Conservation (phyloP, 2,329 filamentous ascomycete genomes). For the Aurifilum marmelostoma region DNA sequence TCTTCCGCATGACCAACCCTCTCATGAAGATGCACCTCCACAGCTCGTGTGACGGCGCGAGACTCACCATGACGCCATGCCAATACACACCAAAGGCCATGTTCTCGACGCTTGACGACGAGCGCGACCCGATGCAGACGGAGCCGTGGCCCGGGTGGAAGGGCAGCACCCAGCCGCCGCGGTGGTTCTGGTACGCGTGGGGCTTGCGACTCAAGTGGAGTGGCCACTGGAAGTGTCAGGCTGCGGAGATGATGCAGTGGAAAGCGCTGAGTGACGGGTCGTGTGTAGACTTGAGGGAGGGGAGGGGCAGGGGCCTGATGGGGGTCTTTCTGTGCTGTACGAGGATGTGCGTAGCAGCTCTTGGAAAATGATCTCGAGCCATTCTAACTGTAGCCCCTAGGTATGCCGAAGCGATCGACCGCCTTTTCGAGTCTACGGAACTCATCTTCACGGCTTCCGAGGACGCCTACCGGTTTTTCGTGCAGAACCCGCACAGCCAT, state of each 20-base stretch:
- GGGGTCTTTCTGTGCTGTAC: constrained; percentile 34
- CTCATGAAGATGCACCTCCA: constrained; percentile 28
- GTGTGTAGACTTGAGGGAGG: constrained; percentile 17
- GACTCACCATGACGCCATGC: constrained; percentile 23
- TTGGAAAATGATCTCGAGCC: no score
- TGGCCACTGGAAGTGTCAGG: constrained; percentile 35
- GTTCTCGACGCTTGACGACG: constrained; percentile 14
- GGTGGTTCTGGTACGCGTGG: constrained; percentile 35
- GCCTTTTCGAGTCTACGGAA: constrained; percentile 33
- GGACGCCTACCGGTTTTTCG: constrained; percentile 34
- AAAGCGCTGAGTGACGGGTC: constrained; percentile 23
- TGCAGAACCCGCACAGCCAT: constrained; percentile 30
- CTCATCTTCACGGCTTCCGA: constrained; percentile 35
- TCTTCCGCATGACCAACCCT: constrained; percentile 22
- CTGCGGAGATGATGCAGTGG: constrained; percentile 32
- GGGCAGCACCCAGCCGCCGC: constrained; percentile 26
- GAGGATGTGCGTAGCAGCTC: constrained; percentile 30
- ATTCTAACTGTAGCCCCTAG: constrained; percentile 20
- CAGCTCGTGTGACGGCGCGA: constrained; percentile 12
- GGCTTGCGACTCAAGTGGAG: constrained; percentile 33
- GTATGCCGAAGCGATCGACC: constrained; percentile 32
- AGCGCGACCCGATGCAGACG: constrained; percentile 25
- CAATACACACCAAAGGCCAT: not conserved
- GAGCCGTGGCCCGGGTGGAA: constrained; percentile 28
- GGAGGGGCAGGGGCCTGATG: constrained; percentile 27